phyloP scores from a whole-genome alignment of 2,329 filamentous ascomycete genomes.

The Hypoxylon sp. region DNA sequence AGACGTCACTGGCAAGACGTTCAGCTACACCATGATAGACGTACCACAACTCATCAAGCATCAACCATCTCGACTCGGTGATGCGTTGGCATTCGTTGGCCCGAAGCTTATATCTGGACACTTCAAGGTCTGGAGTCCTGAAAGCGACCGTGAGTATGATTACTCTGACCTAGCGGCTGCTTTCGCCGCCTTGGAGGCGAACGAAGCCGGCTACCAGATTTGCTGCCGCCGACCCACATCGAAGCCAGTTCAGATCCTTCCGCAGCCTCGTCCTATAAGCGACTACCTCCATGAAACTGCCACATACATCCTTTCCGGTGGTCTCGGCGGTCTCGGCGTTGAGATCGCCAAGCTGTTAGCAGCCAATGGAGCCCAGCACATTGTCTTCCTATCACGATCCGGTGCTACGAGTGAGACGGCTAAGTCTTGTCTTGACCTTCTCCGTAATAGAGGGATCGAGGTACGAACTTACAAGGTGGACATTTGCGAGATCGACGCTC shows the following conservation, averaged over 20 bases:
- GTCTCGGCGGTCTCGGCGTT: slow-evolving; percentile 70
- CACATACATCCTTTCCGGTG: slow-evolving; percentile 71
- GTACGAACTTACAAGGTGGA: slow-evolving; percentile 59
- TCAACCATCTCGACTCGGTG: slow-evolving; percentile 33
- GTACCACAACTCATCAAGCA: slow-evolving; percentile 36
- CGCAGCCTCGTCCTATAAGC: slow-evolving; percentile 23
- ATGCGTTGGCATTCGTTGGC: slow-evolving; percentile 33
- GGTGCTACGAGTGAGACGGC: slow-evolving; percentile 53
- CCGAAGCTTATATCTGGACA: slow-evolving; percentile 17
- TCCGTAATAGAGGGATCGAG: slow-evolving; percentile 56
- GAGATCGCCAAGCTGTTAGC: slow-evolving; percentile 67
- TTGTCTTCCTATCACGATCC: slow-evolving; percentile 69
- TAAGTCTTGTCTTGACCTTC: slow-evolving; percentile 50
- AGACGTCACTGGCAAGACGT: slow-evolving; percentile 29
- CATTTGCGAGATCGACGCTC: slow-evolving; percentile 57
- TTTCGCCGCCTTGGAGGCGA: slow-evolving; percentile 25
- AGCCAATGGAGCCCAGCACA: slow-evolving; percentile 64
- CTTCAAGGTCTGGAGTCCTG: slow-evolving; percentile 15
- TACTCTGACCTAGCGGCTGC: slow-evolving; percentile 38
- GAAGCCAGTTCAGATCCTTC: slow-evolving; percentile 34
- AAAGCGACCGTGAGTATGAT: slow-evolving; percentile 24
- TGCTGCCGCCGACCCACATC: slow-evolving; percentile 29
- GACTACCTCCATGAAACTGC: slow-evolving; percentile 48
- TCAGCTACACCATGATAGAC: slow-evolving; percentile 36
- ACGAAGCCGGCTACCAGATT: slow-evolving; percentile 18